Conservation (phyloP, 2,329 filamentous ascomycete species). For the Phaeophleospora eucalypticola region DNA sequence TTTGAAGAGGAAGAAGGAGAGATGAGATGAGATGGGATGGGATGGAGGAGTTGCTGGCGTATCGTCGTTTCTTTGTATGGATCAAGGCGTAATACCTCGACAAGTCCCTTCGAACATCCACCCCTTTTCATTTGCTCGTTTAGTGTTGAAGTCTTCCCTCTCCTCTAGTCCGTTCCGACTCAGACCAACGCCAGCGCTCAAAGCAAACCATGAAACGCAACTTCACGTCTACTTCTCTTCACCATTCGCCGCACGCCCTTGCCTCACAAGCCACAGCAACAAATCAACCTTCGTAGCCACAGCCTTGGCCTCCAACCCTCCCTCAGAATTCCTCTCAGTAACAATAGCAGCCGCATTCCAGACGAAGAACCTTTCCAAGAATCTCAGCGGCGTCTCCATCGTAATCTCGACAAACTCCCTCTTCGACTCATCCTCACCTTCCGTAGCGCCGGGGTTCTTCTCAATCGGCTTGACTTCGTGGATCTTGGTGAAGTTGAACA, state of each 20-base stretch:
- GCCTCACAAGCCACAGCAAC: constrained; percentile 83
- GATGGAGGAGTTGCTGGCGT: too few relatives aligned
- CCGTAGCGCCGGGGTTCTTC: constrained; percentile 52
- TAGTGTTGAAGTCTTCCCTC: too few relatives aligned
- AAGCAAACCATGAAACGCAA: not conserved
- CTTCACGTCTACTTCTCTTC: not conserved
- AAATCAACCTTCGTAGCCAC: constrained; percentile 97
- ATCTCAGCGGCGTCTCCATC: constrained; percentile 75
- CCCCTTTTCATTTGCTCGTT: too few relatives aligned
- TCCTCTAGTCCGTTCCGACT: too few relatives aligned
- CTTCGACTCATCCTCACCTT: constrained; percentile 34
- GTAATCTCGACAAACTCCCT: constrained; percentile 92
- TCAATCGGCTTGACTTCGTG: constrained; percentile 90
- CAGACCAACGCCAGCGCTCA: not conserved
- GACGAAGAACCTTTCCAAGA: constrained; percentile 89
- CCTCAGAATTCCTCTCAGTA: constrained; percentile 65
- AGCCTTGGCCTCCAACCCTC: constrained; percentile 67
- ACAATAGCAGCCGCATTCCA: constrained; percentile 97
- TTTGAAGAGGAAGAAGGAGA: too few relatives aligned
- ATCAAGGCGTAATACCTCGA: too few relatives aligned
- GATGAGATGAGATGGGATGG: too few relatives aligned
- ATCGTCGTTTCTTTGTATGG: too few relatives aligned
- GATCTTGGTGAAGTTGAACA: constrained; percentile 91
- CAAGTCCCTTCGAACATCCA: too few relatives aligned
- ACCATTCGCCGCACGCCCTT: constrained; percentile 33